Base-by-base conservation (phyloP, 192 early-diverging fungal genomes). In the Coemansia interrupta region DNA sequence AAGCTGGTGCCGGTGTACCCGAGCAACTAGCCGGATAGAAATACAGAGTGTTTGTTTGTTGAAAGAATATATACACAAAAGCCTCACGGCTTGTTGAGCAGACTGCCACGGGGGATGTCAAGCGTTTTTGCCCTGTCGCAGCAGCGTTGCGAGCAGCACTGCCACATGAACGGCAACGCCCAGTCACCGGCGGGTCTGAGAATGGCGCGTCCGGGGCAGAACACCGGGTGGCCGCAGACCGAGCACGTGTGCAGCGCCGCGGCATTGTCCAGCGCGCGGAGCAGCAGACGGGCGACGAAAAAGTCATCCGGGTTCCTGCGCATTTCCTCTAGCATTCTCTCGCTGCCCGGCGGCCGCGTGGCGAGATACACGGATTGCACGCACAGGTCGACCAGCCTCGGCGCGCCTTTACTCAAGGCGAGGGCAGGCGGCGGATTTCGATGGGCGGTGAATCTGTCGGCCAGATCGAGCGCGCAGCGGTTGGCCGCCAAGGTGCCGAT, bases 101-200 rank as follows among this genome's bases (percentile, higher is more conserved):
- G 32, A 7, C 8, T 36, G 32, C 32, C 9, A 8, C 32, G 3
- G 3, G 5, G 3, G 10, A 36, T 10, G 32, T 3, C 10, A 11
- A 36, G 32, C 9, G 32, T 36, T 36, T 36, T 36, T 1, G 32
- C 32, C 32, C 9, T 7, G 5, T 36, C 32, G 32, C 32, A 36
- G 32, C 32, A 36, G 32, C 32, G 32, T 8, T 36, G 32, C 10
- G 32, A 72, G 56, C 75, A 78, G 54, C 75, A 78, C 19, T 63
- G 60, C 69, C 68, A 78, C 2, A 24, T 47, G n/a, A 68, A 60
- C 1, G 74, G 74, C 18, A 78, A 19, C 17, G 55, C 54, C 55
- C 64, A 53, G 40, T 20, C 30, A 0, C 47, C 44, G 9, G 40
- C 61, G 4, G 12, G 11, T 9, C 53, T 56, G 15, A 67, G 57